These are phyloP conservation scores for Blastomyces parvus DNA, from an alignment of 2,329 filamentous ascomycete genomes.

Conservation along the genomic window DNA sequence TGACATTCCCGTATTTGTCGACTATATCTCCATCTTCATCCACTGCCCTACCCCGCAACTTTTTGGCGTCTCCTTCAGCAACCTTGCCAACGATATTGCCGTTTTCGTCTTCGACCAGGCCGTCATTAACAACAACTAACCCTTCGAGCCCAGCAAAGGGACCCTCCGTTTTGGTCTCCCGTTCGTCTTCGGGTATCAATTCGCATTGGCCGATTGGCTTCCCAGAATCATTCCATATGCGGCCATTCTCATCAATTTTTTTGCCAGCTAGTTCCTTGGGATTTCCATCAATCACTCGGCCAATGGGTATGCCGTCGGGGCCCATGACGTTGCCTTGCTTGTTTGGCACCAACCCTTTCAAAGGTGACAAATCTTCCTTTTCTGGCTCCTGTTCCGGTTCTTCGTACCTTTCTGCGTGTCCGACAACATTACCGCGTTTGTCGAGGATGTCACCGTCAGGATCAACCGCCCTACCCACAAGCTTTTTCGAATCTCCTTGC, in stretches of 20 bases:
- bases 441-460: constrained; percentile 55
- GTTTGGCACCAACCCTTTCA: constrained; percentile 47
- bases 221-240: constrained; percentile 48
- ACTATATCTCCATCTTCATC: constrained; percentile 76
- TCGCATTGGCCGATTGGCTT: constrained; percentile 50
- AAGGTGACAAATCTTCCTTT: constrained; percentile 42
- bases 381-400: constrained; percentile 39
- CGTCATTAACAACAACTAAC: constrained; percentile 49
- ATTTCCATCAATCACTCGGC: constrained; percentile 48
- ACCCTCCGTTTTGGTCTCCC: constrained; percentile 46
- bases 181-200: constrained; percentile 49
- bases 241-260: constrained; percentile 47
- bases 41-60: constrained; percentile 61
- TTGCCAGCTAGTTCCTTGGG: constrained; percentile 47
- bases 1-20: constrained; percentile 61
- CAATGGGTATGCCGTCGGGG: constrained; percentile 45
- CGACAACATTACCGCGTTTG: constrained; percentile 53
- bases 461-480: constrained; percentile 50
- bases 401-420: constrained; percentile 44
- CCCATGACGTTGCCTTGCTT: constrained; percentile 51
- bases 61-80: constrained; percentile 60
- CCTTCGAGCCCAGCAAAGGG: constrained; percentile 50
- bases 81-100: constrained; percentile 66
- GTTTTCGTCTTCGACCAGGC: constrained; percentile 62
- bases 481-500: constrained; percentile 51